phyloP scores from a whole-genome alignment of 805 yeast genomes.

The Yarrowia osloensis region DNA sequence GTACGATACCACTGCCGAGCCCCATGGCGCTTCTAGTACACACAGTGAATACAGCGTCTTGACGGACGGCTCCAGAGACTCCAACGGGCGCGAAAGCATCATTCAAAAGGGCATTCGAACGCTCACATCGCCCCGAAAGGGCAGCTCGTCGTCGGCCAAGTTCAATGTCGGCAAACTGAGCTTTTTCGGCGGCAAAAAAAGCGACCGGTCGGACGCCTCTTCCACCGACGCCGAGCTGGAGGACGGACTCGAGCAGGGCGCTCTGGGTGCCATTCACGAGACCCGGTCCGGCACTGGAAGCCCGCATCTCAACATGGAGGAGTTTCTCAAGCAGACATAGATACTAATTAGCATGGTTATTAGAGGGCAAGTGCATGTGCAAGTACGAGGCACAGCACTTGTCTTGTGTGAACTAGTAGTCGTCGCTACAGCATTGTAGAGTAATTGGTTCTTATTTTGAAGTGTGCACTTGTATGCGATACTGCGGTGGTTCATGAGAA shows the following conservation, averaged over 20 bases:
- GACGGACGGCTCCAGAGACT: slow-evolving; percentile 21
- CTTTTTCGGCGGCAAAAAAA: slow-evolving; percentile 11
- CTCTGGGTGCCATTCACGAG: slow-evolving; percentile 8
- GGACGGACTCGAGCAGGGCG: background rate
- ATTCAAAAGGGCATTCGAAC: slow-evolving; percentile 23
- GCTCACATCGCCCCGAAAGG: slow-evolving; percentile 10
- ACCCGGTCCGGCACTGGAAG: slow-evolving; percentile 4
- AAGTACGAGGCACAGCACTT: too few species aligned
- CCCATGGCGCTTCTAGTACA: slow-evolving; percentile 1
- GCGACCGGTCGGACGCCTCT: slow-evolving; percentile 10
- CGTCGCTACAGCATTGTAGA: too few species aligned
- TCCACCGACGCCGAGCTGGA: background rate
- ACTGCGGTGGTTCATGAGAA: too few species aligned
- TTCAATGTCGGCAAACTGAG: slow-evolving; percentile 22
- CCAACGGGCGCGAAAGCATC: slow-evolving; percentile 16
- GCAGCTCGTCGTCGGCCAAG: slow-evolving; percentile 4
- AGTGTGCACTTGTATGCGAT: too few species aligned
- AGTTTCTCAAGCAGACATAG: slow-evolving; percentile 24
- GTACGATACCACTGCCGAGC: background rate
- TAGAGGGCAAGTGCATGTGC: too few species aligned
- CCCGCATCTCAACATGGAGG: slow-evolving; percentile 28
- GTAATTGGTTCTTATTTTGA: too few species aligned
- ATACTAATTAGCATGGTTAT: background rate
- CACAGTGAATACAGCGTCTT: slow-evolving; percentile 5
- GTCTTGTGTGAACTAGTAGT: too few species aligned